These are phyloP conservation scores for Prunus armeniaca DNA, from an alignment of 306 rosid genomes.

Conservation along the genomic window DNA sequence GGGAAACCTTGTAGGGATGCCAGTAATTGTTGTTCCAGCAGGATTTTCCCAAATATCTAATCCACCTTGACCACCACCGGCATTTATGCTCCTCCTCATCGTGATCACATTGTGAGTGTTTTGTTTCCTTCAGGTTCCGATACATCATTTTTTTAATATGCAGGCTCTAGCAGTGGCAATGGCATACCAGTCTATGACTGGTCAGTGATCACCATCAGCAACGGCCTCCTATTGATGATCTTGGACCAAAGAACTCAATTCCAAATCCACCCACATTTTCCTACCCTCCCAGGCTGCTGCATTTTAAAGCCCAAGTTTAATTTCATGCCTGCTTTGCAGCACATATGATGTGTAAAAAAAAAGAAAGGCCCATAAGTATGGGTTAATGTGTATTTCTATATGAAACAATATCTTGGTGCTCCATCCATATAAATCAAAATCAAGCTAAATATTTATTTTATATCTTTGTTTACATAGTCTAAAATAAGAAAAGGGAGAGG, in stretches of 20 bases:
- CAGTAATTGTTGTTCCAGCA: conserved; percentile 59
- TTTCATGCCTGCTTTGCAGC: background rate
- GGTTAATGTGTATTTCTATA: background rate
- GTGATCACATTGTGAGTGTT: conserved; percentile 49
- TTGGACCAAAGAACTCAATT: conserved; percentile 50
- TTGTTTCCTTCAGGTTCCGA: no score
- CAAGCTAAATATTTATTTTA: no score
- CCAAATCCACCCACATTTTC: conserved; percentile 24
- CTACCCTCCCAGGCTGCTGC: conserved; percentile 34
- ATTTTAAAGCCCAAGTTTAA: background rate
- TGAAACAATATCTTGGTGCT: background rate
- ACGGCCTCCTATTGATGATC: conserved; percentile 56
- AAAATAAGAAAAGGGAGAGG: no score
- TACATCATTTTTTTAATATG: background rate
- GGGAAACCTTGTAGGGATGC: conserved; percentile 78
- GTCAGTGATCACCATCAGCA: conserved; percentile 69
- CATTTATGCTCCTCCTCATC: conserved; percentile 59
- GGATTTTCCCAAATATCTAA: conserved; percentile 45
- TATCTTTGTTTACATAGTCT: no score
- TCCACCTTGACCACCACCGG: conserved; percentile 55
- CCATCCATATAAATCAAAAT: no score
- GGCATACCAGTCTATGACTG: conserved; percentile 66
- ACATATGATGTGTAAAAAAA: background rate
- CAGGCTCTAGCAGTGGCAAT: conserved; percentile 68
- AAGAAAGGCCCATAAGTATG: background rate